Evolutionary conservation across 2,329 filamentous ascomycete genomes (phyloP).

Genomic region (Thielaviopsis musarum): DNA sequence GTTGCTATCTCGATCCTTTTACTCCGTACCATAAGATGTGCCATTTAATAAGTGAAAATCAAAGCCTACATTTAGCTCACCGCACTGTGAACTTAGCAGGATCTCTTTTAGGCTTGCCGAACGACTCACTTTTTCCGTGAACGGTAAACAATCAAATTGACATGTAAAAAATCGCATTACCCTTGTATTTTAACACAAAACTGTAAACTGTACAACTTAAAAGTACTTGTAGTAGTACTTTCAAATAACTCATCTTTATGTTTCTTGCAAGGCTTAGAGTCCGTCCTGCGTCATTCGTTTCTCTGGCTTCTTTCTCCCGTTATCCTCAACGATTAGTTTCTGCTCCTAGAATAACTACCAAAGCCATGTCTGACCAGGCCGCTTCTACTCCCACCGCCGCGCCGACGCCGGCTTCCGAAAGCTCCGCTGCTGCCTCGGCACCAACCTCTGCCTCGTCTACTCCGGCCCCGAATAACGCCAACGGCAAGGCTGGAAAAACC

Average conservation of each 20-base stretch:
- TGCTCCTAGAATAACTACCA: not conserved
- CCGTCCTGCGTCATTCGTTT: not conserved
- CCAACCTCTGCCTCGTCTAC: not conserved
- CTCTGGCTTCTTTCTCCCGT: not conserved
- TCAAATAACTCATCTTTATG: not conserved
- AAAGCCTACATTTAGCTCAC: not conserved
- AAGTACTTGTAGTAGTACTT: not conserved
- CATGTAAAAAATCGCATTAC: not conserved
- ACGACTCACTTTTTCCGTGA: not conserved
- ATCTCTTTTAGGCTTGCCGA: not conserved
- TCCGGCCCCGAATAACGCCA: not conserved
- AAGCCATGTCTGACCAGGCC: constrained; percentile 8
- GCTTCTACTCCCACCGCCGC: not conserved
- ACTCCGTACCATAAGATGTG: not conserved
- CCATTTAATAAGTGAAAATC: not conserved
- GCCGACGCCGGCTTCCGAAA: not conserved
- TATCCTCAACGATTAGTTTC: not conserved
- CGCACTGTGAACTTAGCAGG: not conserved
- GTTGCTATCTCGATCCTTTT: not conserved
- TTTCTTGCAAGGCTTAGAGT: not conserved
- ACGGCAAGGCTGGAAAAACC: not conserved
- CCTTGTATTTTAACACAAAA: not conserved
- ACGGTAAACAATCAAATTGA: not conserved
- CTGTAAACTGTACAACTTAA: not conserved
- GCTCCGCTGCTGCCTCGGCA: not conserved